Conservation (phyloP, 345 rosid species). For the Sonneratia caseolaris region DNA sequence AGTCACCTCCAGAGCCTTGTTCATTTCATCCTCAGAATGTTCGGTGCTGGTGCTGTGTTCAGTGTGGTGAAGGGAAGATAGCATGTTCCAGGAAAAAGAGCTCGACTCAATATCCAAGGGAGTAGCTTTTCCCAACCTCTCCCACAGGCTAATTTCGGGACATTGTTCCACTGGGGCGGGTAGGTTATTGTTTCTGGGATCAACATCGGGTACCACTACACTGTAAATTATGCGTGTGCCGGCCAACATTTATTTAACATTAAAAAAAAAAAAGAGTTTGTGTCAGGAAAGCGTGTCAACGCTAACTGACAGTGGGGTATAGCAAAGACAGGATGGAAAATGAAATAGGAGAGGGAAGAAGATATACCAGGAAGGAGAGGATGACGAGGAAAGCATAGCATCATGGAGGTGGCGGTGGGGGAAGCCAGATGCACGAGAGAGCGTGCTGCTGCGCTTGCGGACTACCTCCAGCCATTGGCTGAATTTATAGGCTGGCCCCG, state of each 20-base stretch:
- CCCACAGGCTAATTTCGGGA: conserved; percentile 72
- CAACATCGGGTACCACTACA: conserved; percentile 40
- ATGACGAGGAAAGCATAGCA: conserved; percentile 3
- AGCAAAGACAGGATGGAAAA: not conserved
- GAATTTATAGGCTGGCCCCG: conserved; percentile 75
- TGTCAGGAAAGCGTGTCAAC: not conserved
- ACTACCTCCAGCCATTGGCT: conserved; percentile 96
- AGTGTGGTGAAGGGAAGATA: conserved; percentile 93
- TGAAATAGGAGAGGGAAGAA: not conserved
- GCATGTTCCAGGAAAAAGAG: conserved; percentile 77
- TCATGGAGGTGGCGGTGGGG: conserved; percentile 44
- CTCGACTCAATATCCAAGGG: conserved; percentile 55
- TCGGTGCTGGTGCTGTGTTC: conserved; percentile 82
- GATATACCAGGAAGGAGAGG: conserved; percentile 7
- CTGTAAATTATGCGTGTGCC: conserved; percentile 28
- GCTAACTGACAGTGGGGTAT: too few relatives aligned
- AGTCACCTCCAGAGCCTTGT: conserved; percentile 79
- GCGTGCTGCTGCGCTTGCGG: conserved; percentile 84
- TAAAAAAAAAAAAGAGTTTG: not conserved
- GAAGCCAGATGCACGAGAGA: conserved; percentile 72
- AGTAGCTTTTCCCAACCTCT: conserved; percentile 78
- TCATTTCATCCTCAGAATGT: conserved; percentile 79
- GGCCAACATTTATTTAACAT: not conserved
- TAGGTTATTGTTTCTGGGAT: conserved; percentile 24
- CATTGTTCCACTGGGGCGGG: not conserved